Evolutionary conservation across 768 basidiomycete species (phyloP), one percentile per base, ranked within the genome.

Genomic region (Xanthoconium stramineum): DNA sequence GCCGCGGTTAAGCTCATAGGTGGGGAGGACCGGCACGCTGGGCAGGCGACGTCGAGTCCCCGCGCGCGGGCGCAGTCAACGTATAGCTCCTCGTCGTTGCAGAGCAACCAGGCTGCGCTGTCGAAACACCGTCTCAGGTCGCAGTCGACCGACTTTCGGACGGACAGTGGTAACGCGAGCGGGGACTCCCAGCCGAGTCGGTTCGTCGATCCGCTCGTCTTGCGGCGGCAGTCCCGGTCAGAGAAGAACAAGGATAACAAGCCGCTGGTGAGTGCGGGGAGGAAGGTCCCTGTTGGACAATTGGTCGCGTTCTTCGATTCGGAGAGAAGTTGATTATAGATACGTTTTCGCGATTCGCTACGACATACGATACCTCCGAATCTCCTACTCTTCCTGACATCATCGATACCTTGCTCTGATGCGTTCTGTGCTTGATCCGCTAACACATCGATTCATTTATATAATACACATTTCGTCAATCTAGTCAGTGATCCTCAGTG

Each of bases 291-390:
- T 1, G 80, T 93, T 40, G 87, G 84, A 11, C 81, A 92, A 64
- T 71, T 94, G 42, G 88, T 91, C 14, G 89, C 89, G n/a, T 93
- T 88, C 71, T 94, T 94, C 63, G 88, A 92, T 35, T 68, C 70
- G 24, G 71, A 73, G 47, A 67, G 51, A 59, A 17, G 37, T 42
- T 48, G 39, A 55, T 24, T 45, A 39, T 47, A 48, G 52, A 55
- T 19, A 19, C 28, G 19, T 15, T 54, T 19, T 35, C 30, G 11
- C 6, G 20, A 17, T 49, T 37, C 2, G 29, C 12, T 19, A 33
- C 29, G 43, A 38, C 10, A 14, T 51, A 51, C 38, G 39, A 55
- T 50, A 32, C 33, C n/a, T 35, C 36, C 10, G 36, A 38, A 30
- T 47, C 12, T 50, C 32, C 7, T 37, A 35, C 19, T 9, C 19